phyloP scores from a whole-genome alignment of 2,329 filamentous ascomycete genomes.

The Penicillium sp. region DNA sequence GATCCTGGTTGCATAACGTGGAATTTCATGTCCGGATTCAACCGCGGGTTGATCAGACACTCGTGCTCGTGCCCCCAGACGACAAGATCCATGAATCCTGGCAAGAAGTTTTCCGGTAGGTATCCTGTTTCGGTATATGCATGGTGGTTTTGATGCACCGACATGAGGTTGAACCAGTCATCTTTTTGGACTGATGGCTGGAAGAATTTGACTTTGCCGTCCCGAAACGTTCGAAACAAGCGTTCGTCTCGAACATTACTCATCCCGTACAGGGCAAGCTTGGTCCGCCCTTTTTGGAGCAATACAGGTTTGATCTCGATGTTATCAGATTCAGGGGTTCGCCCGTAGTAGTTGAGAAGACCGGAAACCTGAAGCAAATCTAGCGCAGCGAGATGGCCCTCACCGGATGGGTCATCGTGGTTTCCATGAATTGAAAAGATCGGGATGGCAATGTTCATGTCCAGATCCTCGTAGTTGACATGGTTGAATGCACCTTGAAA shows the following conservation, averaged over 20 bases:
- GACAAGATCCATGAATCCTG: conserved; percentile 82
- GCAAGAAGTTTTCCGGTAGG: conserved; percentile 85
- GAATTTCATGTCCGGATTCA: conserved; percentile 83
- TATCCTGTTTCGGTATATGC: conserved; percentile 90
- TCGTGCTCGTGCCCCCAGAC: conserved; percentile 98
- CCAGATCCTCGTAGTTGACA: conserved; percentile 95
- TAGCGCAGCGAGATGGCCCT: conserved; percentile 83
- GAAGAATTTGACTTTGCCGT: conserved; percentile 91
- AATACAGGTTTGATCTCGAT: conserved; percentile 87
- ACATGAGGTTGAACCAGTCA: conserved; percentile 95
- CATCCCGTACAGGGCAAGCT: conserved; percentile 85
- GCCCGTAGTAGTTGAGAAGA: conserved; percentile 91
- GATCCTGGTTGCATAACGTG: conserved; percentile 97
- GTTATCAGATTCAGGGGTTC: conserved; percentile 85
- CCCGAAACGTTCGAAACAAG: conserved; percentile 85
- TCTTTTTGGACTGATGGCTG: conserved; percentile 69
- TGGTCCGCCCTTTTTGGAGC: conserved; percentile 87
- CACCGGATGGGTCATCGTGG: conserved; percentile 95
- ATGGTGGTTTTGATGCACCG: conserved; percentile 93
- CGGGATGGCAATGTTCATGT: conserved; percentile 95
- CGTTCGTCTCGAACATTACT: conserved; percentile 96
- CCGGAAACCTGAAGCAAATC: conserved; percentile 88
- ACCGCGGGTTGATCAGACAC: conserved; percentile 76
- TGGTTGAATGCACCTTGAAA: conserved; percentile 87
- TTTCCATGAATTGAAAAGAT: conserved; percentile 99